Base-by-base conservation (phyloP, 352 stramenopile genomes). In the Phytophthora brassicae region DNA sequence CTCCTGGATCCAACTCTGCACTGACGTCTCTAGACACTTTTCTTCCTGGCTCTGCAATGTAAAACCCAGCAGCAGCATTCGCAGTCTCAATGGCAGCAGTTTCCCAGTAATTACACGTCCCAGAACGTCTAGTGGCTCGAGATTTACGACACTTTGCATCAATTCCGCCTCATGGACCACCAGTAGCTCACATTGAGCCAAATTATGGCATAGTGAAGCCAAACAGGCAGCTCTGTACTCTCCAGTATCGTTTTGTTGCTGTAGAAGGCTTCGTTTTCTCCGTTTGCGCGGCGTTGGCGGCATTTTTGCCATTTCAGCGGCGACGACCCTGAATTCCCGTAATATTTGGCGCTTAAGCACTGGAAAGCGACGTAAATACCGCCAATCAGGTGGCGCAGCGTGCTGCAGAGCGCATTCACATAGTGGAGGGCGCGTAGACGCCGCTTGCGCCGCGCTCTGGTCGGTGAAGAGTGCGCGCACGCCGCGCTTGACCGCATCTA, bases 271-370 rank as follows among this genome's bases (percentile, higher is more conserved):
- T 11, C 60, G 68, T 49, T 74, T 74, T 47, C 53, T 66, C 6
- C 59, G 35, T 47, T 77, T 70, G 19, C 47, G 62, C 33, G 68
- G 66, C 26, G 60, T 73, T 74, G 56, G 58, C 3, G 64, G 59
- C 43, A 33, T 38, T 44, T 61, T 75, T 31, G 24, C 57, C 55
- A 51, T 57, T 51, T 66, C 63, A 16, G 9, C 19, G 1, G 60
- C 61, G 8, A 66, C 56, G 9, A 53, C 43, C 8, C 47, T 36
- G 49, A 75, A 86, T 24, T 71, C 55, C 8, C 28, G 35, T 45
- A 86, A 68, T 33, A 86, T 58, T 17, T 81, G 60, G 19, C 73
- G 74, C 57, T 77, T 81, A 36, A 86, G 74, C 50, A 86, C 77
- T 1, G 77, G 72, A 51, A 70, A 75, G 3, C 64, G 77, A 9